Percentiles rank a stretch among this genome's conserved stretches.
phyloP scores from a whole-genome alignment of 192 early-diverging fungal genomes.

The Backusella morwellensis region DNA sequence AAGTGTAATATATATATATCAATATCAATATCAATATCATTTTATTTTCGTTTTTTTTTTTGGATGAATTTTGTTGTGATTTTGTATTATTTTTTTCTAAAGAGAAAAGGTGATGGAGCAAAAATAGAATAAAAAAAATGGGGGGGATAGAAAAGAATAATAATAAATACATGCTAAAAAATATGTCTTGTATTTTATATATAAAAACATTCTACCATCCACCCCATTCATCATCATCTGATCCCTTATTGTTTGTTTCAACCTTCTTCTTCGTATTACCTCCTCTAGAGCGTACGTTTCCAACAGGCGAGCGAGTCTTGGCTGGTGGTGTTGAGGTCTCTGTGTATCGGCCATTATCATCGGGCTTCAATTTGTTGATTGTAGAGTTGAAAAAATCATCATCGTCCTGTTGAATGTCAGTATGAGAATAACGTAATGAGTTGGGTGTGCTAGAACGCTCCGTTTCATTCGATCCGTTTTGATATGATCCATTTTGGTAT shows the following conservation, averaged over 20 bases:
- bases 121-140: not conserved
- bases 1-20: conserved; percentile 10
- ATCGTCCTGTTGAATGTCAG: not conserved
- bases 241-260: not conserved
- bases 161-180: not conserved
- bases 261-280: conserved; percentile 8
- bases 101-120: not conserved
- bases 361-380: not conserved
- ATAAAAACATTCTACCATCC: not conserved
- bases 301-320: not conserved
- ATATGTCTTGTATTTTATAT: not conserved
- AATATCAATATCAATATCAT: not conserved
- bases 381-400: not conserved
- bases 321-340: not conserved
- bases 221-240: conserved; percentile 17
- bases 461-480: not conserved
- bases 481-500: conserved; percentile 1
- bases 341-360: not conserved
- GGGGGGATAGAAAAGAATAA: too few relatives aligned
- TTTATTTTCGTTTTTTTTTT: not conserved
- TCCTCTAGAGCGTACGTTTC: not conserved
- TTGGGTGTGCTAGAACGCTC: not conserved
- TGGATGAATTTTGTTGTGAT: not conserved
- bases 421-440: conserved; percentile 9
- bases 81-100: not conserved